Conservation (phyloP, 345 rosid species). For the Geranium brycei region DNA sequence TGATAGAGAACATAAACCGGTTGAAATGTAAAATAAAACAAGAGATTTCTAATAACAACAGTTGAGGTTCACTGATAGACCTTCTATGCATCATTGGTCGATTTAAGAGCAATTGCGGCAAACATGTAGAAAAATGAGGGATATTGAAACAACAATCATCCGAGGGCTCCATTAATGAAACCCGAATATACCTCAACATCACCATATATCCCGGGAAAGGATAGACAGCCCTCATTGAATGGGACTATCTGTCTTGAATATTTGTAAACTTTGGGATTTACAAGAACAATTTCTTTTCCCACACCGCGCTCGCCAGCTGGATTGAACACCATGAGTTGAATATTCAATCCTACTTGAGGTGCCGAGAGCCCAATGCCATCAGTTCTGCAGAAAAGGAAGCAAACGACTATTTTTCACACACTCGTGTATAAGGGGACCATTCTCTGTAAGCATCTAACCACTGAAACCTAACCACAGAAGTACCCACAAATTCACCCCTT, state of each 20-base stretch:
- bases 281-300: slow-evolving; percentile 82
- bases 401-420: slow-evolving; percentile 17
- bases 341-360: slow-evolving; percentile 87
- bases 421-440: slow-evolving; percentile 12
- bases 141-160: neutral
- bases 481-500: neutral
- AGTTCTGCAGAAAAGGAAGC: slow-evolving; percentile 52
- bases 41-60: neutral
- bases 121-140: neutral
- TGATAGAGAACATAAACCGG: neutral
- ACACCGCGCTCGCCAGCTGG: slow-evolving; percentile 57
- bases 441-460: slow-evolving; percentile 9
- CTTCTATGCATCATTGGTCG: neutral
- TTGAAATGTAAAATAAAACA: neutral
- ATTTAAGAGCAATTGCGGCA: neutral
- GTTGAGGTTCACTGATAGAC: neutral
- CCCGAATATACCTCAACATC: slow-evolving; percentile 49
- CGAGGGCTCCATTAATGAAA: neutral
- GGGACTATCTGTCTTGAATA: slow-evolving; percentile 51
- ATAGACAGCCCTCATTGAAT: slow-evolving; percentile 79
- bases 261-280: slow-evolving; percentile 66
- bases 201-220: slow-evolving; percentile 83
- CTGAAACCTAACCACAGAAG: neutral
- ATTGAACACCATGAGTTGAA: slow-evolving; percentile 90
- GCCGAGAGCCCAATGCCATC: slow-evolving; percentile 96